These are phyloP conservation scores for Trypanosoma lewisi DNA, from an alignment of 208 protist genomes.

Conservation along the genomic window DNA sequence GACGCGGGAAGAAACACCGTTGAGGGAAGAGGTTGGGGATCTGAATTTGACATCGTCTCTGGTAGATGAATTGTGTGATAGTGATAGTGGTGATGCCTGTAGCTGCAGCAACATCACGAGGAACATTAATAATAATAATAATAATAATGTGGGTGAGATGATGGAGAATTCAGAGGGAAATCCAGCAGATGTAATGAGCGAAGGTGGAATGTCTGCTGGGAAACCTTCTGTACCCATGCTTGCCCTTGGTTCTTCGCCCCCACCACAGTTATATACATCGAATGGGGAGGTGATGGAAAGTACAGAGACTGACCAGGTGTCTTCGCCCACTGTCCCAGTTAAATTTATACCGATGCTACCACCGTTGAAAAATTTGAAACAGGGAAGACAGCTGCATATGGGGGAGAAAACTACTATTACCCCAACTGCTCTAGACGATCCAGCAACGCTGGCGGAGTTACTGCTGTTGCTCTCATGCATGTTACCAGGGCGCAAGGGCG, in stretches of 20 bases:
- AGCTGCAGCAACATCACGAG: too few species aligned
- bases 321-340: not conserved
- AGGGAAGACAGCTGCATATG: not conserved
- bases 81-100: not conserved
- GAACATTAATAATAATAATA: too few species aligned
- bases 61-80: not conserved
- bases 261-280: slow-evolving; percentile 61
- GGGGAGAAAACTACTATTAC: not conserved
- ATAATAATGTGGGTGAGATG: not conserved
- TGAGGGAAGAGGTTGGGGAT: not conserved
- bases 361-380: slow-evolving; percentile 5
- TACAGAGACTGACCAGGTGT: too few species aligned
- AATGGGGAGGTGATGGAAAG: slow-evolving; percentile 44
- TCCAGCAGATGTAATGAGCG: not conserved
- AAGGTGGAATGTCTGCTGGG: not conserved
- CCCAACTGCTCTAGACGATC: slow-evolving; percentile 6
- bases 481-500: slow-evolving; percentile 50
- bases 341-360: slow-evolving; percentile 1
- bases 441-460: slow-evolving; percentile 48
- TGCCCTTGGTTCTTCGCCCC: slow-evolving; percentile 38
- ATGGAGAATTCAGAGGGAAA: too few species aligned
- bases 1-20: not conserved
- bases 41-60: not conserved
- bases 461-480: slow-evolving; percentile 52
- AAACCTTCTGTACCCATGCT: slow-evolving; percentile 45